Evolutionary conservation across 78 protist species (phyloP).

Genomic region (Bigelowiella natans): DNA sequence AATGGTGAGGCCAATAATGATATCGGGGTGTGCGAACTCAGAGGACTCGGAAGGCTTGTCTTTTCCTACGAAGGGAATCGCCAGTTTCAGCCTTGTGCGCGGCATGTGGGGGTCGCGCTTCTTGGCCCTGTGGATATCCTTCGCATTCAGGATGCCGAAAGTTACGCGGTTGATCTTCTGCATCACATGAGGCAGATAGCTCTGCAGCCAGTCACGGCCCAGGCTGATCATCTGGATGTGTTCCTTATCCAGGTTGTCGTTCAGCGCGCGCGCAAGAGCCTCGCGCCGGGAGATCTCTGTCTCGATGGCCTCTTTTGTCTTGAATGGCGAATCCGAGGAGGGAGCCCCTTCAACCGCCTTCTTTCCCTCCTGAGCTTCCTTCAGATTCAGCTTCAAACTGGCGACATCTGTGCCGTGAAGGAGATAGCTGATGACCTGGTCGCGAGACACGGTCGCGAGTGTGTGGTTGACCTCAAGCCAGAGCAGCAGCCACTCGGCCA

Average conservation of each 20-base stretch:
- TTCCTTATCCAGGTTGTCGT: neutral
- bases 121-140: neutral
- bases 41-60: constrained; percentile 33
- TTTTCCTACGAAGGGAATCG: constrained; percentile 42
- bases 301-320: neutral
- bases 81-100: constrained; percentile 21
- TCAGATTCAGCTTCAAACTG: neutral
- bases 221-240: constrained; percentile 28
- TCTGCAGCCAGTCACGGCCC: constrained; percentile 23
- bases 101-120: constrained; percentile 28
- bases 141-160: constrained; percentile 18
- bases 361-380: neutral
- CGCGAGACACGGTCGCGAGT: neutral
- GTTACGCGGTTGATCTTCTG: constrained; percentile 46
- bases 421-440: neutral
- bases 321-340: neutral
- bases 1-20: constrained; percentile 38
- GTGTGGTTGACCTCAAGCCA: constrained; percentile 16
- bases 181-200: constrained; percentile 37
- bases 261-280: neutral
- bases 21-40: constrained; percentile 55
- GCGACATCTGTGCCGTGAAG: neutral
- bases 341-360: neutral
- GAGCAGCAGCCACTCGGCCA: constrained; percentile 24
- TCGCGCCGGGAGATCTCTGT: neutral